These are phyloP conservation scores for Aspergillus tubingensis DNA, from an alignment of 2,329 filamentous ascomycete genomes.

Conservation along the genomic window DNA sequence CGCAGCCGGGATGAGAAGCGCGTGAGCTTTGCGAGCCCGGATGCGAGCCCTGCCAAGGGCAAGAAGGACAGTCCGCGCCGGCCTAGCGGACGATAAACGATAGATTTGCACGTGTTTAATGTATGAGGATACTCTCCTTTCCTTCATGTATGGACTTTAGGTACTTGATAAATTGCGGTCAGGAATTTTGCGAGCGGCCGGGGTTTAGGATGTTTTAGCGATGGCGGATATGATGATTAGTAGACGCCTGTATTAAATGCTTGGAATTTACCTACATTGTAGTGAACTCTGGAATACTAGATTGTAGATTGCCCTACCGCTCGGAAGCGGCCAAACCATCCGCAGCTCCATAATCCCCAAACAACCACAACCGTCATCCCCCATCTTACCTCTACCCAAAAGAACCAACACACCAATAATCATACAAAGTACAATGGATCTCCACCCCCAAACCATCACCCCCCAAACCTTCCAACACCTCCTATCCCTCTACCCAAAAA, in stretches of 20 bases:
- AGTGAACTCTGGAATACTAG: no score
- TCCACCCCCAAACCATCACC: constrained; percentile 30
- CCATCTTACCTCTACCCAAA: background rate
- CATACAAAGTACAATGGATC: constrained; percentile 1
- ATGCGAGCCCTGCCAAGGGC: constrained; percentile 31
- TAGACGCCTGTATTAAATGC: background rate
- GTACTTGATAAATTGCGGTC: constrained; percentile 4
- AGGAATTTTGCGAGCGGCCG: background rate
- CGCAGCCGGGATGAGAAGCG: constrained; percentile 39
- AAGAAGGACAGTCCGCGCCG: constrained; percentile 32
- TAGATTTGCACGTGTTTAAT: constrained; percentile 12
- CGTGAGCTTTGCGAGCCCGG: constrained; percentile 40
- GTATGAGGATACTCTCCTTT: constrained; percentile 10
- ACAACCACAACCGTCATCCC: background rate
- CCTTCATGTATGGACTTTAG: constrained; percentile 18
- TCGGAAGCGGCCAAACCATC: no score
- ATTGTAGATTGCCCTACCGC: no score
- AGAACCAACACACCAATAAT: background rate
- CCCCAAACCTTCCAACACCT: constrained; percentile 29
- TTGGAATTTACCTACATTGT: background rate
- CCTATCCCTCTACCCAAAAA: constrained; percentile 29
- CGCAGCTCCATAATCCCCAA: background rate
- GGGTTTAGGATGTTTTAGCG: background rate
- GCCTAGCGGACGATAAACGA: constrained; percentile 22
- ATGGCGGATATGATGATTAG: background rate